Evolutionary conservation across 371 early-diverging fungal species (phyloP).

Genomic region (Haplosporangium sp.): DNA sequence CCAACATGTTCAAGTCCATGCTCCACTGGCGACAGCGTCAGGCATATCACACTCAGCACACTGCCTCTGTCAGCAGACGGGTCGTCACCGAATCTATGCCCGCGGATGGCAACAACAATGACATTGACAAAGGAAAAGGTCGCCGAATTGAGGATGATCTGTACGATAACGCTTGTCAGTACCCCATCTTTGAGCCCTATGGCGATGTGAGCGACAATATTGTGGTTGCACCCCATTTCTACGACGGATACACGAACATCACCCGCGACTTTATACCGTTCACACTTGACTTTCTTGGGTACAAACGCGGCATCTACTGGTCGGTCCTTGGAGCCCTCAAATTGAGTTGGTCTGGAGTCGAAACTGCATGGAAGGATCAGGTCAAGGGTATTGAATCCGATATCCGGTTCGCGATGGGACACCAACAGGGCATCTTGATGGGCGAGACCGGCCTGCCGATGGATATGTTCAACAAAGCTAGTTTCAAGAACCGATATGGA

Average conservation of each 20-base stretch:
- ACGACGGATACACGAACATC: conserved; percentile 63
- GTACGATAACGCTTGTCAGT: conserved; percentile 28
- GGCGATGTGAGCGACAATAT: conserved; percentile 68
- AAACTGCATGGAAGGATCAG: conserved; percentile 63
- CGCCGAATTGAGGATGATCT: conserved; percentile 13
- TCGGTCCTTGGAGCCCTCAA: conserved; percentile 40
- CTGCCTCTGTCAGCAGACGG: conserved; percentile 6
- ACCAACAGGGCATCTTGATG: conserved; percentile 56
- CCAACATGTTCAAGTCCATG: conserved; percentile 30
- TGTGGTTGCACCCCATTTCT: conserved; percentile 87
- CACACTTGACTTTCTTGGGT: conserved; percentile 72
- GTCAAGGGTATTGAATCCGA: conserved; percentile 65
- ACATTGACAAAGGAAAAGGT: not conserved
- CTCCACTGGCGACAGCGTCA: conserved; percentile 13
- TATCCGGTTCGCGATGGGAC: conserved; percentile 57
- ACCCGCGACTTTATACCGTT: conserved; percentile 53
- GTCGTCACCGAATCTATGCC: not conserved
- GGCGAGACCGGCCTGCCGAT: conserved; percentile 84
- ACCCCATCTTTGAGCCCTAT: conserved; percentile 49
- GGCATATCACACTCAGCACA: conserved; percentile 15
- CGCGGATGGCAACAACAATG: not conserved
- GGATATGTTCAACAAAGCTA: conserved; percentile 65
- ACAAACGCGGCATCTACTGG: conserved; percentile 65
- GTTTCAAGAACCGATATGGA: conserved; percentile 44
- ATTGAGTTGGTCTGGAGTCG: conserved; percentile 33